Percentiles rank a stretch among this genome's conserved stretches.
These are phyloP conservation scores for Pythium pyrilobum DNA, from an alignment of 352 stramenopile species.

Conservation along the genomic window DNA sequence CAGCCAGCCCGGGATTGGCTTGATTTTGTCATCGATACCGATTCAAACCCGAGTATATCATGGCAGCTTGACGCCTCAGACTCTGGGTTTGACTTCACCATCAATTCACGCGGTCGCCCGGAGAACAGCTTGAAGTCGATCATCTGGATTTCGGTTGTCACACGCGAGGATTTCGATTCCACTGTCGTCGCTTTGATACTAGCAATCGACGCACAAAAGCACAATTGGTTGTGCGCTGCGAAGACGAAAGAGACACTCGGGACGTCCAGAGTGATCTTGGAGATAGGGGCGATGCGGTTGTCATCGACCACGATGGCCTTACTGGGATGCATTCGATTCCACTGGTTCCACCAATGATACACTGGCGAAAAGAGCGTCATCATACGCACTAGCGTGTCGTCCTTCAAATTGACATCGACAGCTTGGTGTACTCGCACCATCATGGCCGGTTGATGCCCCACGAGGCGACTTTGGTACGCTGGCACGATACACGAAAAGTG, in stretches of 20 bases:
- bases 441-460: slow-evolving; percentile 65
- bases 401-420: slow-evolving; percentile 56
- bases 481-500: slow-evolving; percentile 62
- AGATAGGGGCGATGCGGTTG: slow-evolving; percentile 63
- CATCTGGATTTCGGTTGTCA: slow-evolving; percentile 13
- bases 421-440: slow-evolving; percentile 40
- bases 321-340: slow-evolving; percentile 65
- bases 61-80: background rate
- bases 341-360: slow-evolving; percentile 83
- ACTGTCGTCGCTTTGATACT: slow-evolving; percentile 20
- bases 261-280: slow-evolving; percentile 44
- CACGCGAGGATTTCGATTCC: background rate
- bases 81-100: background rate
- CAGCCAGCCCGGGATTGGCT: slow-evolving; percentile 13
- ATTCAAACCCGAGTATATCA: background rate
- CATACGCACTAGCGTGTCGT: slow-evolving; percentile 73
- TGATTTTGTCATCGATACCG: slow-evolving; percentile 3
- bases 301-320: slow-evolving; percentile 41
- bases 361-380: slow-evolving; percentile 75
- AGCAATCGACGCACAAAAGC: slow-evolving; percentile 43
- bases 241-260: slow-evolving; percentile 48
- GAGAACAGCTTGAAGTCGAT: slow-evolving; percentile 6
- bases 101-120: background rate
- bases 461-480: slow-evolving; percentile 73
- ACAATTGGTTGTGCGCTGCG: slow-evolving; percentile 50